Evolutionary conservation across 768 basidiomycete genomes (phyloP).

Genomic region (Rhizopogon vinicolor): DNA sequence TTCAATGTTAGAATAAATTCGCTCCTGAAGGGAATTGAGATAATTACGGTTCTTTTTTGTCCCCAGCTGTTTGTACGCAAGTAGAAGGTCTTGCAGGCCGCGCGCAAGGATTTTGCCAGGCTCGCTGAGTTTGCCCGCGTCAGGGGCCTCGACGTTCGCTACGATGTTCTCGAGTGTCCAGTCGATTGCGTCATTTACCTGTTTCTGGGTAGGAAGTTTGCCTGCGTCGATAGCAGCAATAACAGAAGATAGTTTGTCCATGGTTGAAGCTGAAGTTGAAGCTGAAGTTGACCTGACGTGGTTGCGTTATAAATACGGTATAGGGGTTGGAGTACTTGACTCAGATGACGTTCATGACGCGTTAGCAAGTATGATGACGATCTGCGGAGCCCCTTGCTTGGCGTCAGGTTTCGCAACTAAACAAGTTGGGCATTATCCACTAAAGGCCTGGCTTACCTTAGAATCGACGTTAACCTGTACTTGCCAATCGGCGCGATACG

Average conservation of each 20-base stretch:
- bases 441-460: no score
- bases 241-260: constrained; percentile 62
- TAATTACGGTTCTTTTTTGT: constrained; percentile 52
- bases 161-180: constrained; percentile 48
- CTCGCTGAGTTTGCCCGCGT: constrained; percentile 41
- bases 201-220: constrained; percentile 62
- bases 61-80: constrained; percentile 51
- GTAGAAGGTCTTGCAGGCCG: constrained; percentile 48
- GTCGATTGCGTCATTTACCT: constrained; percentile 49
- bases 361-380: neutral
- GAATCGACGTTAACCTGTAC: no score
- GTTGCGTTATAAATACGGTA: neutral
- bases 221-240: constrained; percentile 67
- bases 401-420: no score
- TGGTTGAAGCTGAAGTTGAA: constrained; percentile 17
- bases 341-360: neutral
- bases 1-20: neutral
- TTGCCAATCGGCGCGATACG: no score
- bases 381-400: no score
- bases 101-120: constrained; percentile 50
- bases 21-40: neutral
- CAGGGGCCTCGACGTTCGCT: constrained; percentile 37
- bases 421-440: no score
- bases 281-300: neutral
- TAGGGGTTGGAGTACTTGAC: neutral